phyloP scores from a whole-genome alignment of 2,329 filamentous ascomycete species.

The Trichophyton mentagrophytes region DNA sequence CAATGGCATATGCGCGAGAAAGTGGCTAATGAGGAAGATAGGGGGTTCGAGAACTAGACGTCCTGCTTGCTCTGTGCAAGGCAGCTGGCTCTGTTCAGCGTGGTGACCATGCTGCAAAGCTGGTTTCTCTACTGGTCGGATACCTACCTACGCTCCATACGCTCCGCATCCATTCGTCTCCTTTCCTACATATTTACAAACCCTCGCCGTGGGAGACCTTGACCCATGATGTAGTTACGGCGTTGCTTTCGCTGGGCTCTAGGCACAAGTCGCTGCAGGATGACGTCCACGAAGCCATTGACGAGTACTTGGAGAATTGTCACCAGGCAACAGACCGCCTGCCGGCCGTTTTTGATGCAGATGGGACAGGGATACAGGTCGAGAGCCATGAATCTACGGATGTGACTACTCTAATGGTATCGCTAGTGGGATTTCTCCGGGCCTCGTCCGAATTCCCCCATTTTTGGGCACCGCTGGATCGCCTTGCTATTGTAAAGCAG shows the following conservation, averaged over 20 bases:
- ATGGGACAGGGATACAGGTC: constrained; percentile 33
- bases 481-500: constrained; percentile 58
- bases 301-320: constrained; percentile 61
- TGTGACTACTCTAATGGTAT: constrained; percentile 65
- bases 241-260: constrained; percentile 66
- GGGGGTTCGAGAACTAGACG: constrained; percentile 83
- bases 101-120: constrained; percentile 58
- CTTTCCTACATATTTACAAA: constrained; percentile 68
- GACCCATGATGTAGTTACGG: constrained; percentile 63
- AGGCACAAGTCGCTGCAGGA: constrained; percentile 58
- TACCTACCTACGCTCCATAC: constrained; percentile 77
- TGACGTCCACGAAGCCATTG: constrained; percentile 52
- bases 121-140: constrained; percentile 64
- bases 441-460: constrained; percentile 63
- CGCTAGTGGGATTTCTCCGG: constrained; percentile 80
- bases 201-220: constrained; percentile 82
- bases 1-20: background rate
- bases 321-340: constrained; percentile 45
- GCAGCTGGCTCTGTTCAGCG: constrained; percentile 65
- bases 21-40: constrained; percentile 24
- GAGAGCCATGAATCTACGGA: constrained; percentile 48
- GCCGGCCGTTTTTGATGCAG: constrained; percentile 43
- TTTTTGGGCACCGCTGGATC: constrained; percentile 68
- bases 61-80: constrained; percentile 81
- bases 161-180: constrained; percentile 66